Evolutionary conservation across 2,329 filamentous ascomycete genomes (phyloP), one percentile per base, ranked within the genome.

Genomic region (Trichophyton schoenleinii): DNA sequence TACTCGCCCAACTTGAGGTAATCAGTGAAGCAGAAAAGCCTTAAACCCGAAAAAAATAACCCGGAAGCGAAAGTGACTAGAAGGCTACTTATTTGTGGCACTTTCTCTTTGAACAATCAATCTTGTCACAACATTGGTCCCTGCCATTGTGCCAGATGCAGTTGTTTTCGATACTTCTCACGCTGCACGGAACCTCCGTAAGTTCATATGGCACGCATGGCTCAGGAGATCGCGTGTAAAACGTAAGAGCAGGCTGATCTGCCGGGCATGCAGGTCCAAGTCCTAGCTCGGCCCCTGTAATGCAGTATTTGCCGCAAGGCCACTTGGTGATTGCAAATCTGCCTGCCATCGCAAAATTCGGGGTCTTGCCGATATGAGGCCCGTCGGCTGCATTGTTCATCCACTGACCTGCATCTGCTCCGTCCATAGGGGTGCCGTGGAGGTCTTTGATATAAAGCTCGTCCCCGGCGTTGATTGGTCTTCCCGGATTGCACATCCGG

Each of bases 91-190:
- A 41, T 28, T 58, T 58, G 55, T 58, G 55, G 20, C 55, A 58
- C 31, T 25, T 20, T n/a, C 36, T 49, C 58, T 59, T 20, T 15
- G 41, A 48, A 22, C 58, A 59, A 41, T 59, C 58, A 31, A 59
- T 59, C 42, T 59, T 59, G 42, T 59, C 42, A 49, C 58, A 59
- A 13, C 58, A 59, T 44, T 59, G 58, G n/a, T 49, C 58, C 41
- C 34, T 48, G 34, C 58, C 58, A 49, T 59, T 59, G 20, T 31
- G n/a, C 58, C 58, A 59, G 42, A 49, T 31, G 28, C 58, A 59
- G 20, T 59, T 59, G 6, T 59, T 59, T 22, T n/a, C 9, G 38
- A 46, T 46, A 22, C 9, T 42, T 13, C 58, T 28, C 4, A 59
- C 44, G 3, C n/a, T 34, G 41, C 58, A 59, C 9, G 58, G 58